A percentile compares a stretch with the other conserved stretches of the same genome.
Conservation (phyloP, 129 eudicot genomes). For the Arctium minus region DNA sequence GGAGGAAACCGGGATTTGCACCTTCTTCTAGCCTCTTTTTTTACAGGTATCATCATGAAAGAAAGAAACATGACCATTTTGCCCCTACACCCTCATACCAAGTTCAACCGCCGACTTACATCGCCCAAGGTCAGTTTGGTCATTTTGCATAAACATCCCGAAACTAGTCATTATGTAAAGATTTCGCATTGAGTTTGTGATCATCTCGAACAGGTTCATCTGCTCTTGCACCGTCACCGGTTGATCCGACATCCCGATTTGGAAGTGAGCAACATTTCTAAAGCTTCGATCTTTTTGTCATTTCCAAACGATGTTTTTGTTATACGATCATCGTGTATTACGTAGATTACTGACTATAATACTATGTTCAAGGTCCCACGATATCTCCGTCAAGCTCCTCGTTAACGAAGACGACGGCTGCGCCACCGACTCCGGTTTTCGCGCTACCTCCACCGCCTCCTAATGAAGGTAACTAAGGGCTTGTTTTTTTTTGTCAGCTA, state of each 20-base stretch:
- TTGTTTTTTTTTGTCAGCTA: neutral
- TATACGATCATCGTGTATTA: neutral
- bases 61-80: slow-evolving; percentile 28
- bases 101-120: slow-evolving; percentile 35
- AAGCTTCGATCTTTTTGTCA: slow-evolving; percentile 2
- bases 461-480: slow-evolving; percentile 50
- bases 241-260: slow-evolving; percentile 34
- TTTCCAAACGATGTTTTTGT: neutral
- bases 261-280: slow-evolving; percentile 34
- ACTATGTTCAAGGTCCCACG: slow-evolving; percentile 44
- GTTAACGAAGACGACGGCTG: slow-evolving; percentile 18
- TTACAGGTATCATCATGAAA: slow-evolving; percentile 39
- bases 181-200: neutral
- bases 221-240: slow-evolving; percentile 50
- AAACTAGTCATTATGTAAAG: neutral
- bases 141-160: neutral
- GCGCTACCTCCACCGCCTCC: slow-evolving; percentile 88
- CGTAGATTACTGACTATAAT: neutral
- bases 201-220: slow-evolving; percentile 34
- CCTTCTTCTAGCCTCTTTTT: slow-evolving; percentile 35
- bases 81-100: slow-evolving; percentile 44
- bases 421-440: slow-evolving; percentile 52
- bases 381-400: slow-evolving; percentile 54
- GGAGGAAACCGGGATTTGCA: slow-evolving; percentile 28
- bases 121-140: slow-evolving; percentile 42